A percentile compares a stretch with the other conserved stretches of the same genome.
These are phyloP conservation scores for Lactarius trivialis DNA, from an alignment of 768 basidiomycete genomes.

Conservation along the genomic window DNA sequence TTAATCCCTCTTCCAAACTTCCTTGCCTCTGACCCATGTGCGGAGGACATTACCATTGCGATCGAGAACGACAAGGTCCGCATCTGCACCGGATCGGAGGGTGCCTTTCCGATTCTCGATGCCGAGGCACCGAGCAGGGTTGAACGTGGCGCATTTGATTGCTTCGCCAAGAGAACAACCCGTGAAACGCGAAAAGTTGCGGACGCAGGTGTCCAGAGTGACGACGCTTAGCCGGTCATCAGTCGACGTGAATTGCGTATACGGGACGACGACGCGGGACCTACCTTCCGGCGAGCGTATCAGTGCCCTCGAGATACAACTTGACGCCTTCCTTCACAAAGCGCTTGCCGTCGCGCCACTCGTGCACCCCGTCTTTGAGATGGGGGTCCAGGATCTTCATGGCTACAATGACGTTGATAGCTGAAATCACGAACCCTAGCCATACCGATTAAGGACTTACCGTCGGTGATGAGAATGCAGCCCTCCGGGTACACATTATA, in stretches of 20 bases:
- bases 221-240: slow-evolving; percentile 47
- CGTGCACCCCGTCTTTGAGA: slow-evolving; percentile 75
- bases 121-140: slow-evolving; percentile 79
- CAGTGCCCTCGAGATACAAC: slow-evolving; percentile 77
- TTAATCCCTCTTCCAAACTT: slow-evolving; percentile 51
- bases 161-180: slow-evolving; percentile 79
- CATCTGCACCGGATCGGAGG: slow-evolving; percentile 75
- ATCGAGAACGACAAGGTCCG: slow-evolving; percentile 76
- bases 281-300: slow-evolving; percentile 84
- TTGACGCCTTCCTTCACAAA: slow-evolving; percentile 77
- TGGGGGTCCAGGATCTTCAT: slow-evolving; percentile 84
- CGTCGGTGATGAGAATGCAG: slow-evolving; percentile 86
- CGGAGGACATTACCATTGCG: slow-evolving; percentile 55
- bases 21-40: slow-evolving; percentile 73
- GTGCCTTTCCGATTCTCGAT: slow-evolving; percentile 78
- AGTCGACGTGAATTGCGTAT: not conserved
- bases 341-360: slow-evolving; percentile 79
- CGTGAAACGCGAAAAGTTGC: slow-evolving; percentile 79
- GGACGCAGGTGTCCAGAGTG: slow-evolving; percentile 77
- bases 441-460: slow-evolving; percentile 35
- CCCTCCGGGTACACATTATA: slow-evolving; percentile 79
- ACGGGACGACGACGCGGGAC: slow-evolving; percentile 16
- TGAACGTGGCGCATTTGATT: slow-evolving; percentile 79
- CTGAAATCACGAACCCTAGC: not conserved
- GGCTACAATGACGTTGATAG: slow-evolving; percentile 38